Percentiles rank a stretch among this genome's conserved stretches.
Conservation (phyloP, 2,329 filamentous ascomycete species). For the Penicillium sp. region DNA sequence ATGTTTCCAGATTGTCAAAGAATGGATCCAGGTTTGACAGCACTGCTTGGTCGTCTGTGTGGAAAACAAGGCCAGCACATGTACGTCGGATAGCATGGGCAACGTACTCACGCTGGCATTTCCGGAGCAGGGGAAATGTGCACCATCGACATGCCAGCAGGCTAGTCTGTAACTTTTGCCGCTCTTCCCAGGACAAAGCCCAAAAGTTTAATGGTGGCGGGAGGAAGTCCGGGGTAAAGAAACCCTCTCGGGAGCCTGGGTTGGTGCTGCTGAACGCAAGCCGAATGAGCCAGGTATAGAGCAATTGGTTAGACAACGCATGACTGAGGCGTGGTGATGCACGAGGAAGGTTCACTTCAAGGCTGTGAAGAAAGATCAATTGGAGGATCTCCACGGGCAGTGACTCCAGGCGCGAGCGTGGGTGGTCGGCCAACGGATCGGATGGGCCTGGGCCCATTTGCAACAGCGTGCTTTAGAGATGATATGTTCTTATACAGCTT, state of each 20-base stretch:
- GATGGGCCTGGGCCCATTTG: constrained; percentile 19
- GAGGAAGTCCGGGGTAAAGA: constrained; percentile 42
- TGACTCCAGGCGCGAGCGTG: constrained; percentile 40
- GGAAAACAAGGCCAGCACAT: constrained; percentile 30
- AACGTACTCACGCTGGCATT: constrained; percentile 42
- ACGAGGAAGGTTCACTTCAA: constrained; percentile 50
- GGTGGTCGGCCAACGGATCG: constrained; percentile 4
- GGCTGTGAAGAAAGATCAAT: constrained; percentile 50
- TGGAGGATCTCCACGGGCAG: constrained; percentile 53
- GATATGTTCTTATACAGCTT: neutral
- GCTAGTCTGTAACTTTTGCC: constrained; percentile 35
- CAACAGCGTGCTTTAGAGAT: neutral
- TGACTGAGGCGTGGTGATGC: constrained; percentile 45
- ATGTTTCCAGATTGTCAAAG: constrained; percentile 25
- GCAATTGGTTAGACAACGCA: constrained; percentile 39
- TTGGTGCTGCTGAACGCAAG: constrained; percentile 45
- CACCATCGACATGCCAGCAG: constrained; percentile 45
- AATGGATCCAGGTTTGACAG: constrained; percentile 26
- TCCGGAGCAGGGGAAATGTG: constrained; percentile 38
- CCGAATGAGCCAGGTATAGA: constrained; percentile 47
- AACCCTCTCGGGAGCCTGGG: constrained; percentile 27
- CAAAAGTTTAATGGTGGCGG: constrained; percentile 39
- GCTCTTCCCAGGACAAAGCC: constrained; percentile 27
- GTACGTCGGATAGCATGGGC: constrained; percentile 35
- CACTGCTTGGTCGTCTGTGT: constrained; percentile 21